Conservation (phyloP, 352 stramenopile genomes). For the Phytophthora fragariaefolia region DNA sequence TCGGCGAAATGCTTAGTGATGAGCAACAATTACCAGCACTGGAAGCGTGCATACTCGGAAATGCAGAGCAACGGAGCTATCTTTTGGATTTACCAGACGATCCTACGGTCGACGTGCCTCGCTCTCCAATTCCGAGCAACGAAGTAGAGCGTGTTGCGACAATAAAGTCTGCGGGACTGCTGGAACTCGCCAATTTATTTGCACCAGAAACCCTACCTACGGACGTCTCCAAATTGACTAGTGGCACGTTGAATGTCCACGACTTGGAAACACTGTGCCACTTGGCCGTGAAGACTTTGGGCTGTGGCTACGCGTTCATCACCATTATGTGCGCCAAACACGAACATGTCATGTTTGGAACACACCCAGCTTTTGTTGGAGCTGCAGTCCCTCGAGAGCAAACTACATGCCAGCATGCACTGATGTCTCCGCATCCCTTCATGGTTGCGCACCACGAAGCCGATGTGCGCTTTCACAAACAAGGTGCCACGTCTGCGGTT, state of each 20-base stretch:
- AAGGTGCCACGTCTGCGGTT: not conserved
- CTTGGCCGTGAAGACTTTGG: conserved; percentile 47
- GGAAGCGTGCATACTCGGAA: conserved; percentile 29
- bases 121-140: conserved; percentile 37
- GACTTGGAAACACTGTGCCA: conserved; percentile 57
- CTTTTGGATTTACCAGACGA: conserved; percentile 27
- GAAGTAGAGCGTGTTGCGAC: conserved; percentile 34
- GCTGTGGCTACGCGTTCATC: conserved; percentile 47
- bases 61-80: conserved; percentile 25
- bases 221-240: conserved; percentile 3
- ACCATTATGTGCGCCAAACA: conserved; percentile 33
- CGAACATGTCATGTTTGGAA: conserved; percentile 1
- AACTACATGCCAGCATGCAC: not conserved
- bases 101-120: conserved; percentile 12
- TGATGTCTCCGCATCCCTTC: conserved; percentile 2
- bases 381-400: conserved; percentile 2
- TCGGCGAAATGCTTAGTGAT: conserved; percentile 25
- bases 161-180: conserved; percentile 10
- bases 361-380: not conserved
- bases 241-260: not conserved
- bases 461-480: conserved; percentile 3
- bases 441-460: not conserved
- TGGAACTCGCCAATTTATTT: conserved; percentile 24
- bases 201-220: conserved; percentile 14
- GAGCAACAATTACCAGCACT: conserved; percentile 14